phyloP scores from a whole-genome alignment of 1,284 basidiomycete genomes.

The Crucibulum cyathiforme region DNA sequence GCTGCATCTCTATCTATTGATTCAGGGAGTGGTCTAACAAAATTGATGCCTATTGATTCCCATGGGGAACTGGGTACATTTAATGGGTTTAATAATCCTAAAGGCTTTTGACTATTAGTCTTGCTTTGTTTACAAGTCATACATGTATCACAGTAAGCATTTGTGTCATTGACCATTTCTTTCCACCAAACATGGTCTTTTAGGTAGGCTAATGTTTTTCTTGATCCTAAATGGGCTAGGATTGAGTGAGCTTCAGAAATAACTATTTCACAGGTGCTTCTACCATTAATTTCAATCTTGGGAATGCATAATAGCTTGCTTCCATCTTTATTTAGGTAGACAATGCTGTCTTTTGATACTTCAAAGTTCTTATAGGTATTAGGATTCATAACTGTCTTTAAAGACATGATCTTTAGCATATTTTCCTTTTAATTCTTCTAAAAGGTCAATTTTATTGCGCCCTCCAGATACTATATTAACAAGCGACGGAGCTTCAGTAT shows the following conservation, averaged over 20 bases:
- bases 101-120: conserved; percentile 29
- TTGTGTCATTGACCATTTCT: conserved; percentile 26
- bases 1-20: conserved; percentile 31
- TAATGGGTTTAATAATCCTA: conserved; percentile 38
- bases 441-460: too few relatives aligned
- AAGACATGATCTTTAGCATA: conserved; percentile 31
- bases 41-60: conserved; percentile 46
- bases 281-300: too few relatives aligned
- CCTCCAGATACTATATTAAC: too few relatives aligned
- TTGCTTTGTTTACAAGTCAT: conserved; percentile 30
- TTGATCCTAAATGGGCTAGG: too few relatives aligned
- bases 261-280: too few relatives aligned
- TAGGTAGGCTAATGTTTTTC: too few relatives aligned
- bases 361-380: conserved; percentile 31
- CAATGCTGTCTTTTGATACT: conserved; percentile 2
- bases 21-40: conserved; percentile 44
- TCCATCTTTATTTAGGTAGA: too few relatives aligned
- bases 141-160: conserved; percentile 31
- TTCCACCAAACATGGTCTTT: conserved; percentile 1
- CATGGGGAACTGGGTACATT: conserved; percentile 35
- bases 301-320: too few relatives aligned
- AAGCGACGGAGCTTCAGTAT: too few relatives aligned
- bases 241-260: too few relatives aligned
- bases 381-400: conserved; percentile 16
- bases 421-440: not conserved